Evolutionary conservation across 805 yeast genomes (phyloP), one percentile per base, ranked within the genome.

Genomic region (Cyberlindnera japonica): DNA sequence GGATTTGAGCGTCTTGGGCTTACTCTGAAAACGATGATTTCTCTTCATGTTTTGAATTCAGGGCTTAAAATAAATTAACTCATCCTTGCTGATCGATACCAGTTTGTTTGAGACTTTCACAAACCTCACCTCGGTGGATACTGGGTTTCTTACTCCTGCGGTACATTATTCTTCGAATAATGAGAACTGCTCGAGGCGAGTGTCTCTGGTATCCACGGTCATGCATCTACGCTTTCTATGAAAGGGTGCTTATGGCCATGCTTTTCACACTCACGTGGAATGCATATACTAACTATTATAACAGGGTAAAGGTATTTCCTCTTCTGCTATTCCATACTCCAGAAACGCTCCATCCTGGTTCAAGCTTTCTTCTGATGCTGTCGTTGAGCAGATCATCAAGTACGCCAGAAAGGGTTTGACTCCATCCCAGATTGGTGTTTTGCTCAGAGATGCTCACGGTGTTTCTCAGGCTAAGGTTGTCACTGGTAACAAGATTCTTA

Each of bases 371-470:
- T 72, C 95, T 59, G 97, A 90, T 58, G 83, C 88, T 58, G 95
- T 93, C 66, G 88, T 90, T 74, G 99, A 93, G 78, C 96, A 89
- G 79, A 81, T 91, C 78, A 73, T 83, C 90, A 93, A 93, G 85
- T 88, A 90, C 79, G 99, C 99, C 69, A 90, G 97, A 80, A 93
- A 93, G 83, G 99, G 99, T 90, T 78, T 90, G 70, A 87, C 98
- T 61, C 99, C 99, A 65, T 93, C 99, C 64, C 96, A 89, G 76
- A 93, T 93, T 57, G 99, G 99, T 87, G 99, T 93, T 68, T 75
- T 89, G 66, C 86, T 93, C 72, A 89, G 99, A 82, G 99, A 93
- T 78, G 93, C 98, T 64, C 98, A 93, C 81, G 99, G 99, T 77
- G 98, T 93, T 65, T 82, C 96, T 70, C 96, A 90, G 77, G 75